Evolutionary conservation across 139 green algal genomes (phyloP).

Genomic region (Tetradesmus lagerheimii): DNA sequence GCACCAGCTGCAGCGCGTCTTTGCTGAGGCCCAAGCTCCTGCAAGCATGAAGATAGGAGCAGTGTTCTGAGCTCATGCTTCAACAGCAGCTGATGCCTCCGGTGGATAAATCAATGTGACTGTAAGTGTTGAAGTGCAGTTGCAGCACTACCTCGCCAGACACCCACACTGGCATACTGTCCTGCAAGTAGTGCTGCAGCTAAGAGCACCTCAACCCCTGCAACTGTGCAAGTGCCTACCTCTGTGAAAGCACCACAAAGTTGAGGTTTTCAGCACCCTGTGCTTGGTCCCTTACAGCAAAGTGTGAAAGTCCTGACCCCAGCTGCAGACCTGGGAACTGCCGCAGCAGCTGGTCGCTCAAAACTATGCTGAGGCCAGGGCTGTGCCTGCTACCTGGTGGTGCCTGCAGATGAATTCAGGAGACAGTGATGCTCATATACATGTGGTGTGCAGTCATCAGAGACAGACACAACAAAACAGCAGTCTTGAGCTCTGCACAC

Average conservation of each 20-base stretch:
- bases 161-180: neutral
- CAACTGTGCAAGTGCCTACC: neutral
- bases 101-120: no score
- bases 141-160: neutral
- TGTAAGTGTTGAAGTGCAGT: no score
- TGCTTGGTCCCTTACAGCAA: constrained; percentile 22
- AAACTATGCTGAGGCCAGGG: neutral
- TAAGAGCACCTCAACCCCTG: neutral
- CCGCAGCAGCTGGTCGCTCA: constrained; percentile 21
- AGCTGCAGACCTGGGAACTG: constrained; percentile 25
- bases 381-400: neutral
- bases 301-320: constrained; percentile 6
- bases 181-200: neutral
- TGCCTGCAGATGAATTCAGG: neutral
- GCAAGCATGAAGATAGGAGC: neutral
- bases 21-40: neutral
- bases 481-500: neutral
- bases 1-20: neutral
- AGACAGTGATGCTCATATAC: neutral
- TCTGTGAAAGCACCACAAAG: neutral
- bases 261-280: constrained; percentile 7
- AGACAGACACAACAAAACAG: neutral
- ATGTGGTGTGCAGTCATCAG: neutral
- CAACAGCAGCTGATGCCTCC: neutral
- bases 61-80: neutral